Evolutionary conservation across 1,139 yeast species (phyloP), one percentile per base, ranked within the genome.

Genomic region (Blastobotrys niveus): DNA sequence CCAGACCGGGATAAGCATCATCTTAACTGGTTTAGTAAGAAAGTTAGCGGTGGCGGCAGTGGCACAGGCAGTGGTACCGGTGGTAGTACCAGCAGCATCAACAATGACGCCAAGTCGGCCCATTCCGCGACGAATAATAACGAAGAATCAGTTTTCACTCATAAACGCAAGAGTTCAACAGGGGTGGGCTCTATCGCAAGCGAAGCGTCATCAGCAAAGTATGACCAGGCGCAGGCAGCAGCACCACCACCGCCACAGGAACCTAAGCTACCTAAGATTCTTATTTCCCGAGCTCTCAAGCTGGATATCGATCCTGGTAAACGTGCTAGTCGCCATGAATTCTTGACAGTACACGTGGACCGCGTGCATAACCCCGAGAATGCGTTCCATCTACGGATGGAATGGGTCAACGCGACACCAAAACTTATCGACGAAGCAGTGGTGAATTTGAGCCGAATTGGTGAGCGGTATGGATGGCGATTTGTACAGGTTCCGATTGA

Each of bases 401-500:
- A 91, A 62, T 93, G 99, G 98, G 68, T 91, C 31, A 86, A 85
- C 49, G 81, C 95, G 0, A 87, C 97, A 0, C 84, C 95, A 0
- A 84, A 82, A 58, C 73, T 91, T 40, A 81, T 93, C 47, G 98
- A 93, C 54, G 96, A 91, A 55, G 72, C 87, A n/a, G 74, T 93
- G 25, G 80, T 74, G 34, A 77, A 77, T 42, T 82, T 96, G 84
- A 77, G 88, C 0, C 73, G 96, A 47, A 69, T 82, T 36, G 87
- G 95, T 56, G 95, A 86, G 50, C 65, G 93, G 43, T 88, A 86
- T 60, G 98, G 97, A 0, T 70, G 89, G 52, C 78, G 77, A 47
- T 67, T 93, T 43, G 94, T 87, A n/a, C 97, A 91, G 58, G 80
- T 91, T 0, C 97, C 97, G 0, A 85, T 95, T 81, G 80, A 78